Evolutionary conservation across 345 rosid genomes (phyloP), one percentile per base, ranked within the genome.

Genomic region (Mercurialis annua): DNA sequence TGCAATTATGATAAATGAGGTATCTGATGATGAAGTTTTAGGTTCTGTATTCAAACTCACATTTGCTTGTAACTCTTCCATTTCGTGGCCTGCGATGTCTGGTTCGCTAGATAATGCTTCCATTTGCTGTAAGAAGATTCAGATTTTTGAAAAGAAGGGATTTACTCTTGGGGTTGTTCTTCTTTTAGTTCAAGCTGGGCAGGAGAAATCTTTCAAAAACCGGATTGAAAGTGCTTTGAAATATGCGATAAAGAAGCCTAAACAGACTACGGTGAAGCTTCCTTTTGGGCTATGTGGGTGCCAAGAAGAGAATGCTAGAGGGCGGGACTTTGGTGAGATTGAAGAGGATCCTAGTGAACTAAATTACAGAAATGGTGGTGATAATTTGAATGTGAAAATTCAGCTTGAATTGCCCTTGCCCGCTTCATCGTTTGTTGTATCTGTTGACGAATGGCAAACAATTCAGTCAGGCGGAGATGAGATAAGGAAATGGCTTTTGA

Each of bases 261-360:
- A 85, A 67, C 76, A 79, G 4, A 65, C 83, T 44, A 43, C 86
- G 0, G 97, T 90, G 72, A 93, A 93, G 90, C 87, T 93, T 34
- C 86, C 98, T 10, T 93, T 93, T 56, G 92, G 98, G 64, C 89
- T 93, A 58, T 93, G 98, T 61, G 98, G 97, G 27, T 93, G 98
- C 73, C 98, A 93, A 78, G 98, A 93, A 71, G 94, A 86, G 83
- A 87, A 77, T 54, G 61, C 83, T 2, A 80, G 68, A 74, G 85
- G 84, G 6, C 82, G 85, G 64, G 92, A 84, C 54, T 67, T 81
- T 53, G 86, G 85, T 29, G 94, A 86, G 67, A 81, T 84, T 36
- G 97, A 87, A 76, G 96, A 89, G 67, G 97, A 87, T 49, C 59
- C 80, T 18, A 64, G 63, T 51, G 90, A 82, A 61, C 90, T 63